A percentile compares a stretch with the other conserved stretches of the same genome.
phyloP scores from a whole-genome alignment of 2,329 filamentous ascomycete species.

The Xylaria sp. region DNA sequence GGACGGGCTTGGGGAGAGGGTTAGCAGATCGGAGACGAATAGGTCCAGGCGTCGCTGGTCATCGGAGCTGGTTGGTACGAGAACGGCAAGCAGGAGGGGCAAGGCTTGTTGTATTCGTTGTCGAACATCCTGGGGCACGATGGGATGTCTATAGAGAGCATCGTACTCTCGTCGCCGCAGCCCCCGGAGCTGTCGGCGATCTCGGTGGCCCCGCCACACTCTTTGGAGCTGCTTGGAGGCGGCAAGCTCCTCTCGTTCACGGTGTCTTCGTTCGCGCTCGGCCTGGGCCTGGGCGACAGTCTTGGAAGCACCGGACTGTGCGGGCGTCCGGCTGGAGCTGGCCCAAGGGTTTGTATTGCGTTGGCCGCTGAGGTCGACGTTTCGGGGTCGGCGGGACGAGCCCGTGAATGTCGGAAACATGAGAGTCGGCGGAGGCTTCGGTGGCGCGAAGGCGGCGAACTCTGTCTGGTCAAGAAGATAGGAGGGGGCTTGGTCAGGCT shows the following conservation, averaged over 20 bases:
- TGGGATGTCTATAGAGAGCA: slow-evolving; percentile 41
- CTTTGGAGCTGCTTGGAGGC: slow-evolving; percentile 81
- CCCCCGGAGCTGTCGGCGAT: slow-evolving; percentile 67
- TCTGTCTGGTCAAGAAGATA: no score
- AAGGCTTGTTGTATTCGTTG: slow-evolving; percentile 53
- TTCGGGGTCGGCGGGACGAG: slow-evolving; percentile 82
- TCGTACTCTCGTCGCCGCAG: slow-evolving; percentile 57
- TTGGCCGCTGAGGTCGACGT: slow-evolving; percentile 93
- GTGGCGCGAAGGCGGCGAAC: no score
- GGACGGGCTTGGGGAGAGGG: slow-evolving; percentile 19
- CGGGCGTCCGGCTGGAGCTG: slow-evolving; percentile 67
- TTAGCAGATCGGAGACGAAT: slow-evolving; percentile 58
- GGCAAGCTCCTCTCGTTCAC: slow-evolving; percentile 80
- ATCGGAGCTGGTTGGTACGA: slow-evolving; percentile 56
- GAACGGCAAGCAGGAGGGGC: slow-evolving; percentile 63
- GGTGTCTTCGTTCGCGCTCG: slow-evolving; percentile 82
- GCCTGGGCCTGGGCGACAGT: slow-evolving; percentile 88
- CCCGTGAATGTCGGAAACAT: slow-evolving; percentile 97
- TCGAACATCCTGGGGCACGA: slow-evolving; percentile 46
- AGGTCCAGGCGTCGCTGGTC: slow-evolving; percentile 62
- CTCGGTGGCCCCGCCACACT: slow-evolving; percentile 81
- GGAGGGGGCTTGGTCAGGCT: no score
- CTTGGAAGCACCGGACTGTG: slow-evolving; percentile 74
- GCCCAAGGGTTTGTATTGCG: slow-evolving; percentile 80
- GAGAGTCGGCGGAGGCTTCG: not conserved